A percentile compares a stretch with the other conserved stretches of the same genome.
Evolutionary conservation across 1,284 basidiomycete species (phyloP).

Genomic region (Dichomitus squalens): DNA sequence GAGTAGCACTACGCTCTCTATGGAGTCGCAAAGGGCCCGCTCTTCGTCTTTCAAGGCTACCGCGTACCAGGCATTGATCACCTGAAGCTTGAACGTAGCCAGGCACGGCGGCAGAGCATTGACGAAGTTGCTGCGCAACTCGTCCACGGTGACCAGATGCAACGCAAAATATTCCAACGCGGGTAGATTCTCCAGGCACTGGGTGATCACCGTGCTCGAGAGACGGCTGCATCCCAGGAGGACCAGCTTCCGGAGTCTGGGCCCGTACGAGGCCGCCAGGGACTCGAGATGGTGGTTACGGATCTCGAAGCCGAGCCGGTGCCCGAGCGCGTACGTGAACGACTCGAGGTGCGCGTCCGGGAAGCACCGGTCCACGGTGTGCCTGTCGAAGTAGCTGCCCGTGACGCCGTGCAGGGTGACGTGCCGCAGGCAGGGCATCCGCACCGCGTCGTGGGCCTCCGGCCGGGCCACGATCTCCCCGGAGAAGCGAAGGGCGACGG

Average conservation of each 20-base stretch:
- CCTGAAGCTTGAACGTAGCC: slow-evolving; percentile 37
- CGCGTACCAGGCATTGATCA: slow-evolving; percentile 39
- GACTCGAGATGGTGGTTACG: slow-evolving; percentile 38
- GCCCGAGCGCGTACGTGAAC: slow-evolving; percentile 39
- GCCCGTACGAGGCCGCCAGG: slow-evolving; percentile 30
- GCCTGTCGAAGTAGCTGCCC: slow-evolving; percentile 40
- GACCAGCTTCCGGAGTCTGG: slow-evolving; percentile 38
- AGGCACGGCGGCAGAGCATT: slow-evolving; percentile 33
- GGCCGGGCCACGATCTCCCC: slow-evolving; percentile 33
- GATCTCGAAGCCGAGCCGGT: slow-evolving; percentile 41
- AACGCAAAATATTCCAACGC: slow-evolving; percentile 42
- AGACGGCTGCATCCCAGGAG: slow-evolving; percentile 40
- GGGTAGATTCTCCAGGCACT: slow-evolving; percentile 32
- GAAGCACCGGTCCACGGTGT: slow-evolving; percentile 33
- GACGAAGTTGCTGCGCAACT: slow-evolving; percentile 40
- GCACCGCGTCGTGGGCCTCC: slow-evolving; percentile 11
- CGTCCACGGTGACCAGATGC: slow-evolving; percentile 39
- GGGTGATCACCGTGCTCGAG: slow-evolving; percentile 33
- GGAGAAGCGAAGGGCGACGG: slow-evolving; percentile 40
- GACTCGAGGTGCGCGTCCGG: slow-evolving; percentile 32
- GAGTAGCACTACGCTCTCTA: slow-evolving; percentile 26
- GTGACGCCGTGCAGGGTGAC: slow-evolving; percentile 38
- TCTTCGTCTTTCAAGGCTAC: slow-evolving; percentile 36
- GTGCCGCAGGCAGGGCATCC: slow-evolving; percentile 31
- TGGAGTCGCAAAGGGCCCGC: slow-evolving; percentile 30